A percentile compares a stretch with the other conserved stretches of the same genome.
Evolutionary conservation across 768 basidiomycete species (phyloP).

Genomic region (Agaricus blazei): DNA sequence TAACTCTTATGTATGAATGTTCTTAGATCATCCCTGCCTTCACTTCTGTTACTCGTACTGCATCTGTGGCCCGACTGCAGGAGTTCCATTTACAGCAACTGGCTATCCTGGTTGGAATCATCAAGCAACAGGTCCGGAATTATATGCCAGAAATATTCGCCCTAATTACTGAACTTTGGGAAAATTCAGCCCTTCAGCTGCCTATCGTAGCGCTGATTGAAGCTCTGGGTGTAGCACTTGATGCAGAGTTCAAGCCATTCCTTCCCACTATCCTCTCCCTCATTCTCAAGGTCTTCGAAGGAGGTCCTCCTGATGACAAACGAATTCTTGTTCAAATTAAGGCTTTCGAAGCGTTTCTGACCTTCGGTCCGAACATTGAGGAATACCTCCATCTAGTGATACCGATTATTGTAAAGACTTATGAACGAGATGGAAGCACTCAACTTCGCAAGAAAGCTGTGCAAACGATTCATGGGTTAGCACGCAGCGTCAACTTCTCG

Average conservation of each 20-base stretch:
- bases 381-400: constrained; percentile 97
- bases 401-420: constrained; percentile 88
- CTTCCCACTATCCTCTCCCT: constrained; percentile 86
- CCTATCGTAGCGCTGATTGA: constrained; percentile 92
- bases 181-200: constrained; percentile 74
- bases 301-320: constrained; percentile 59
- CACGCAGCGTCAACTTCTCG: constrained; percentile 91
- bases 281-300: constrained; percentile 87
- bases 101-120: constrained; percentile 90
- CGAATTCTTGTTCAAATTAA: constrained; percentile 76
- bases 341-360: constrained; percentile 90
- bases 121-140: constrained; percentile 95
- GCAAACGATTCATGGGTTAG: constrained; percentile 85
- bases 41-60: constrained; percentile 70
- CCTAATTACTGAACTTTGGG: constrained; percentile 90
- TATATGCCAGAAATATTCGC: constrained; percentile 82
- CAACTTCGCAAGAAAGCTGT: constrained; percentile 84
- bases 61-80: constrained; percentile 76
- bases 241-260: constrained; percentile 97
- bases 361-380: constrained; percentile 94
- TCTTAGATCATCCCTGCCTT: constrained; percentile 91
- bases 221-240: constrained; percentile 86
- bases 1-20: constrained; percentile 9
- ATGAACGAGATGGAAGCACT: constrained; percentile 77
- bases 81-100: constrained; percentile 95